Base-by-base conservation (phyloP, 2,329 filamentous ascomycete genomes). In the Penicillium sp. region DNA sequence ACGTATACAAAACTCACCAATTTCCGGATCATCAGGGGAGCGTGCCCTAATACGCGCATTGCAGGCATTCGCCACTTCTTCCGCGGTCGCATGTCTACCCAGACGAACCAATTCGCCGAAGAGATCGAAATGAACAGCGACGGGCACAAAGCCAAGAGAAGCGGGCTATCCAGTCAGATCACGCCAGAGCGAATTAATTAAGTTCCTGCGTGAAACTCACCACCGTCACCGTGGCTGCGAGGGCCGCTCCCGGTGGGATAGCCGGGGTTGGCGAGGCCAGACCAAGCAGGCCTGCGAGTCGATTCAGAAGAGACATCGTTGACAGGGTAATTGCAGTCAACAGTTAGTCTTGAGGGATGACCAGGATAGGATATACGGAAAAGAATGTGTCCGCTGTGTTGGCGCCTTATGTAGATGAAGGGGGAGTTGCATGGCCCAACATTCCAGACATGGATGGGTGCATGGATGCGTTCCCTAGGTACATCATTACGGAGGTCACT, bases 121-220 rank as follows among this genome's bases (percentile, higher is more conserved):
- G 9, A 73, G 55, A 36, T 67, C 49, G 49, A 73, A 73, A 27
- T 70, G 64, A 12, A 70, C 56, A 0, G 71, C 71, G 17, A 73
- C 68, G 2, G 71, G 70, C 2, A 73, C 60, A 29, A 73, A 73
- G 1, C 68, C 71, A n/a, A 73, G 46, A 0, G 69, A 65, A 10
- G 70, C 68, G 1, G 66, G 54, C 70, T 73, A 36, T 4, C 18
- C 15, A 29, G 29, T 40, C 26, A 15, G 34, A 47, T 23, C 34
- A 18, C 13, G 2, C 18, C 27, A 10, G 6, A n/a, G 20, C 8
- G 7, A 26, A 40, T n/a, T 27, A 24, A 33, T 15, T 33, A 17
- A 33, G n/a, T 7, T 26, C n/a, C 12, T 24, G 20, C 36, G 9
- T 13, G n/a, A 26, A 29, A 57, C 65, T 59, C 33, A 68, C 66